phyloP scores from a whole-genome alignment of 768 basidiomycete species.

The Tricholoma hemisulphureum region DNA sequence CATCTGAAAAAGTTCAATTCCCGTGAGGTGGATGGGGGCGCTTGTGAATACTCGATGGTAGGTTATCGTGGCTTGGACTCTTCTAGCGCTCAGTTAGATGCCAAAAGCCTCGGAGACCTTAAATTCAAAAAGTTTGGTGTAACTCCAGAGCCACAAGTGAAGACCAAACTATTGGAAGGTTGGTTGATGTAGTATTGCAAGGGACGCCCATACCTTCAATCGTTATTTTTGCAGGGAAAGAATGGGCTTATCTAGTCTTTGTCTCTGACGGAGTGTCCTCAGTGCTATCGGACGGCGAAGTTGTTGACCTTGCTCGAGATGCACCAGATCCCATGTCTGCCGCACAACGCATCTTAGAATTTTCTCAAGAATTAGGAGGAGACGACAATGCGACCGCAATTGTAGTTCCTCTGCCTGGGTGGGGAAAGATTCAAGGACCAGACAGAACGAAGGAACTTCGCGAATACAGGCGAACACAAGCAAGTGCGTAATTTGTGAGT shows the following conservation, averaged over 20 bases:
- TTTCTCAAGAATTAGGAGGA: slow-evolving; percentile 83
- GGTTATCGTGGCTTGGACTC: slow-evolving; percentile 18
- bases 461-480: slow-evolving; percentile 72
- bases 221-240: slow-evolving; percentile 48
- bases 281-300: slow-evolving; percentile 89
- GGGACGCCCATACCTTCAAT: neutral
- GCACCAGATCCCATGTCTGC: slow-evolving; percentile 72
- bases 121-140: slow-evolving; percentile 89
- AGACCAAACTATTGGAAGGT: slow-evolving; percentile 76
- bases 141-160: slow-evolving; percentile 89
- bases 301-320: slow-evolving; percentile 82
- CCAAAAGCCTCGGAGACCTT: slow-evolving; percentile 76
- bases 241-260: slow-evolving; percentile 85
- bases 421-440: slow-evolving; percentile 77
- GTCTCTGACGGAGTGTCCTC: slow-evolving; percentile 95
- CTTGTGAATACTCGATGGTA: slow-evolving; percentile 89
- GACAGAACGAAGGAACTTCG: slow-evolving; percentile 82
- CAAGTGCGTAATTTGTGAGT: slow-evolving; percentile 39
- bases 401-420: slow-evolving; percentile 89
- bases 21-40: slow-evolving; percentile 88
- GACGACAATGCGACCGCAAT: slow-evolving; percentile 92
- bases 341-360: slow-evolving; percentile 80
- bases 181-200: slow-evolving; percentile 1
- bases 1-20: neutral
- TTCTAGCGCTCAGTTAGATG: slow-evolving; percentile 4